Evolutionary conservation across 352 stramenopile species (phyloP).

Genomic region (Globisporangium solare): DNA sequence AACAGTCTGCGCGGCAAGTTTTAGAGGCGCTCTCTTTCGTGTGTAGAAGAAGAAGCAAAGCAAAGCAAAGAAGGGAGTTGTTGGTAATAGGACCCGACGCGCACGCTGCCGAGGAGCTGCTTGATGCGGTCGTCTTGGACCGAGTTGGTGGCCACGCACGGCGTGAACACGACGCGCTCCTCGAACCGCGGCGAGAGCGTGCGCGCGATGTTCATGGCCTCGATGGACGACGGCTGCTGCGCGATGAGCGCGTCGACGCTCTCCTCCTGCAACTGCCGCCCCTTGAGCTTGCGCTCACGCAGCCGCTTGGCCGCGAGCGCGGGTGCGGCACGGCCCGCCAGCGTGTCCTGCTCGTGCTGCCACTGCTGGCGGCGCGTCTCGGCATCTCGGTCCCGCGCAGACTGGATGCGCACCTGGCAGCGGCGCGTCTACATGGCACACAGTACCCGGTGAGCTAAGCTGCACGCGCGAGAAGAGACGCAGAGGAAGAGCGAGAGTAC

Average conservation of each 20-base stretch:
- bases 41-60: too few species aligned
- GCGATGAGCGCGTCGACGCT: conserved; percentile 57
- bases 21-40: conserved; percentile 17
- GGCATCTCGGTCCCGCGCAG: conserved; percentile 33
- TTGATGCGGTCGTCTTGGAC: conserved; percentile 55
- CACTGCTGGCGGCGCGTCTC: conserved; percentile 17
- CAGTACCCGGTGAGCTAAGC: neutral
- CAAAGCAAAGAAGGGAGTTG: too few species aligned
- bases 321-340: conserved; percentile 25
- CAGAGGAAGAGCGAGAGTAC: conserved; percentile 2
- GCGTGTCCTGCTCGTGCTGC: conserved; percentile 28
- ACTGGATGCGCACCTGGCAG: conserved; percentile 47
- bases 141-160: conserved; percentile 47
- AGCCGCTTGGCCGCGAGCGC: conserved; percentile 40
- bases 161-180: conserved; percentile 49
- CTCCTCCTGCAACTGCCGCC: conserved; percentile 36
- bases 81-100: conserved; percentile 66
- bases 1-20: conserved; percentile 57
- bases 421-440: conserved; percentile 27
- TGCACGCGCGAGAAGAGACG: neutral
- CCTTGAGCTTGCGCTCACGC: conserved; percentile 41
- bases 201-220: conserved; percentile 77
- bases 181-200: conserved; percentile 74
- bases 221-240: conserved; percentile 69
- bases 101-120: conserved; percentile 41